Evolutionary conservation across 2,329 filamentous ascomycete genomes (phyloP).

Genomic region (Pseudogymnoascus sp.): DNA sequence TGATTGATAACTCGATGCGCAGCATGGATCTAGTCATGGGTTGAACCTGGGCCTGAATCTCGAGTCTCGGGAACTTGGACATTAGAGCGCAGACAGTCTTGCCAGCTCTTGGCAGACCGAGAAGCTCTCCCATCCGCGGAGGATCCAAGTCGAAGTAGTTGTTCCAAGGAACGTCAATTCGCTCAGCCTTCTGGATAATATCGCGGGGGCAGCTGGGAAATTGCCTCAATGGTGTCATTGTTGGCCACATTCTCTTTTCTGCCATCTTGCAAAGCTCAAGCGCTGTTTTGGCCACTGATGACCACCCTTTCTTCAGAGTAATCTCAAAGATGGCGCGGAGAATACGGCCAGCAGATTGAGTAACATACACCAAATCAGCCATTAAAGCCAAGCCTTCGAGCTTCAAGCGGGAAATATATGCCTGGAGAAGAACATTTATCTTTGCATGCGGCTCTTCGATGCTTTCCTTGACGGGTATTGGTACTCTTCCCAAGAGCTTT

Average conservation of each 20-base stretch:
- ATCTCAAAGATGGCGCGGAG: conserved; percentile 95
- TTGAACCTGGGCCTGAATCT: conserved; percentile 88
- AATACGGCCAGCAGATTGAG: conserved; percentile 94
- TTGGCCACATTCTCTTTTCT: conserved; percentile 99
- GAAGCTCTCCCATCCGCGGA: conserved; percentile 88
- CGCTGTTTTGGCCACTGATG: conserved; percentile 83
- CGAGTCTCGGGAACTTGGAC: conserved; percentile 84
- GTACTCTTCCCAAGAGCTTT: conserved; percentile 81
- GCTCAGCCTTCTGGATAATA: conserved; percentile 84
- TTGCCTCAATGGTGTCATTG: conserved; percentile 91
- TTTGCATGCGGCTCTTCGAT: conserved; percentile 96
- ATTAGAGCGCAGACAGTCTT: conserved; percentile 79
- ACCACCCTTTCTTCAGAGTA: conserved; percentile 93
- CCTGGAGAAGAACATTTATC: conserved; percentile 94
- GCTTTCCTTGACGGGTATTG: conserved; percentile 93
- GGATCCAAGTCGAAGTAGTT: conserved; percentile 96
- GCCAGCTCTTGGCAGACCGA: conserved; percentile 84
- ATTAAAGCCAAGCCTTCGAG: conserved; percentile 91
- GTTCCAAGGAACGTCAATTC: conserved; percentile 87
- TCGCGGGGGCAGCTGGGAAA: conserved; percentile 77
- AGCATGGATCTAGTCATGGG: conserved; percentile 93
- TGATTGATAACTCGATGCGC: conserved; percentile 80
- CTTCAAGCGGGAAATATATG: conserved; percentile 90
- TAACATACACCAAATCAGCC: conserved; percentile 98
- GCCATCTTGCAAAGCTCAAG: conserved; percentile 98